phyloP scores from a whole-genome alignment of 768 basidiomycete genomes.

The Tylopilus felleus region DNA sequence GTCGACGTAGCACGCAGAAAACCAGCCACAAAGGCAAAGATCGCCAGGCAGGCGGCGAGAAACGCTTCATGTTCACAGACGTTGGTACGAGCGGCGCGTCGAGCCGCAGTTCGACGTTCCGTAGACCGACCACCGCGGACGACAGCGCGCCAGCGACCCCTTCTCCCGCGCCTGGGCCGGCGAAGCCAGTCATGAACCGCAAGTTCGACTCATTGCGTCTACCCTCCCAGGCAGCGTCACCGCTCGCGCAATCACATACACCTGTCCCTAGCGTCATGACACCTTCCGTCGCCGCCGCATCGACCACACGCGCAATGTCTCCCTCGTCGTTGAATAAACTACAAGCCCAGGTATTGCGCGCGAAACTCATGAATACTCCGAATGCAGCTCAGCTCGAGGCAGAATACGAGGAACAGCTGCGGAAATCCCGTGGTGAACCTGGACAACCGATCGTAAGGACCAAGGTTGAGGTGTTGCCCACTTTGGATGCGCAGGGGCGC shows the following conservation, averaged over 20 bases:
- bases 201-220: slow-evolving; percentile 61
- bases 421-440: slow-evolving; percentile 44
- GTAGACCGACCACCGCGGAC: slow-evolving; percentile 67
- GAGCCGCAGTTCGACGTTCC: slow-evolving; percentile 83
- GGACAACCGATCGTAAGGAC: slow-evolving; percentile 43
- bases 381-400: slow-evolving; percentile 75
- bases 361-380: slow-evolving; percentile 80
- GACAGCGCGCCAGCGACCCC: slow-evolving; percentile 61
- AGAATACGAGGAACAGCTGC: slow-evolving; percentile 76
- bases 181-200: slow-evolving; percentile 40
- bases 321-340: slow-evolving; percentile 85
- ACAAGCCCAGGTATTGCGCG: slow-evolving; percentile 89
- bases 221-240: slow-evolving; percentile 58
- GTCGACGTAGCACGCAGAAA: slow-evolving; percentile 42
- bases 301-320: slow-evolving; percentile 50
- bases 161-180: slow-evolving; percentile 29
- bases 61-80: slow-evolving; percentile 68
- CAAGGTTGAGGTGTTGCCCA: slow-evolving; percentile 83
- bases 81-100: slow-evolving; percentile 58
- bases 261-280: slow-evolving; percentile 92
- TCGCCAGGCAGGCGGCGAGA: slow-evolving; percentile 40
- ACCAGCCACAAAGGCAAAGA: slow-evolving; percentile 38
- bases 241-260: slow-evolving; percentile 62
- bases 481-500: slow-evolving; percentile 76
- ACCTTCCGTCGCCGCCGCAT: slow-evolving; percentile 43